Conservation (phyloP, 2,329 filamentous ascomycete species). For the Venturia oleaginea region DNA sequence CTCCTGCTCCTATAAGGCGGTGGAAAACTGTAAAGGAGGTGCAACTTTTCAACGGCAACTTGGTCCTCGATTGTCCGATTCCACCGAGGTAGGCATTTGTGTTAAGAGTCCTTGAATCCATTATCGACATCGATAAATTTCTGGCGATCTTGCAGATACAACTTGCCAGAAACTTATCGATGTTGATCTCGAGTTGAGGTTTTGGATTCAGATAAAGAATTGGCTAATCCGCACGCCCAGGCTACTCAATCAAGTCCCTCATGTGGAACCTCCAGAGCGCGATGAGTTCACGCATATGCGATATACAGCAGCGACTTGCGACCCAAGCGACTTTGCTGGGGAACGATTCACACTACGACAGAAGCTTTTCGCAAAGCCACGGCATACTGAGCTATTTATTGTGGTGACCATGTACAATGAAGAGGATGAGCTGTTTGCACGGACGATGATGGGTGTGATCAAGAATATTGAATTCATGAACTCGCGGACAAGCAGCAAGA, state of each 20-base stretch:
- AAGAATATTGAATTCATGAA: slow-evolving; percentile 99
- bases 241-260: slow-evolving; percentile 77
- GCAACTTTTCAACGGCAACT: slow-evolving; percentile 90
- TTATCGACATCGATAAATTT: neutral
- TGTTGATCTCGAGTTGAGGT: too few relatives aligned
- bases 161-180: neutral
- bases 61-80: slow-evolving; percentile 93
- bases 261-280: slow-evolving; percentile 69
- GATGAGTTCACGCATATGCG: slow-evolving; percentile 84
- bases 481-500: slow-evolving; percentile 83
- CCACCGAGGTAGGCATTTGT: slow-evolving; percentile 46
- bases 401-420: slow-evolving; percentile 99
- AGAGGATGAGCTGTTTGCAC: slow-evolving; percentile 88
- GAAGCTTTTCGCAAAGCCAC: slow-evolving; percentile 80
- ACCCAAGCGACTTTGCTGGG: slow-evolving; percentile 78
- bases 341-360: slow-evolving; percentile 88
- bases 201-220: neutral
- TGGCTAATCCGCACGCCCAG: slow-evolving; percentile 27
- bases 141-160: neutral
- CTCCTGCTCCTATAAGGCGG: slow-evolving; percentile 58
- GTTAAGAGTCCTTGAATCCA: neutral
- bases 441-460: slow-evolving; percentile 93
- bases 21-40: slow-evolving; percentile 99
- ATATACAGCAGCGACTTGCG: slow-evolving; percentile 90
- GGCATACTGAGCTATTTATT: slow-evolving; percentile 92